Percentiles rank a stretch among this genome's conserved stretches.
These are phyloP conservation scores for Plantago lanceolata DNA, from an alignment of 305 asterid genomes.

Conservation along the genomic window DNA sequence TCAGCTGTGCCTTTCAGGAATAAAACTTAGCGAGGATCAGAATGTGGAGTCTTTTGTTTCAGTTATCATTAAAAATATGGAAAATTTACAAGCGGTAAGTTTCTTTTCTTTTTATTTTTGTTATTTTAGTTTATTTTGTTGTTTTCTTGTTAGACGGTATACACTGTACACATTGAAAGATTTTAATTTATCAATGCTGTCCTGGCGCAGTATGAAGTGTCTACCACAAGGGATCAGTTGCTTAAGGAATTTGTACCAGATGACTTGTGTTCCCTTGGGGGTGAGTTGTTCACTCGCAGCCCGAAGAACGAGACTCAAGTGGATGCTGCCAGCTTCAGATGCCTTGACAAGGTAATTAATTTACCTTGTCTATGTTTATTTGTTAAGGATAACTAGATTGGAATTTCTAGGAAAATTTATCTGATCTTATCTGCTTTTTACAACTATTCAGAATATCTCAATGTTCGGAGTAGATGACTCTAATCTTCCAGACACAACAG, in stretches of 20 bases:
- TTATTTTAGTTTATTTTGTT: not conserved
- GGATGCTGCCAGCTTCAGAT: constrained; percentile 34
- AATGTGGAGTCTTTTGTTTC: constrained; percentile 60
- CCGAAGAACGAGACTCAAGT: constrained; percentile 33
- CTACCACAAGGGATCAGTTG: constrained; percentile 52
- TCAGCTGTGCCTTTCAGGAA: constrained; percentile 57
- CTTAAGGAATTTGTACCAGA: constrained; percentile 66
- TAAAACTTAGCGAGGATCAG: constrained; percentile 53
- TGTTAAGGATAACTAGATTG: not conserved
- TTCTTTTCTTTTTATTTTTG: not conserved
- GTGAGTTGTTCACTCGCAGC: constrained; percentile 45
- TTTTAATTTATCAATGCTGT: not conserved
- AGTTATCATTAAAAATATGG: constrained; percentile 55
- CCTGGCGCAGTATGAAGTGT: constrained; percentile 53
- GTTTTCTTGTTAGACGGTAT: not conserved
- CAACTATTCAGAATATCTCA: constrained; percentile 39
- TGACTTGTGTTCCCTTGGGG: constrained; percentile 54
- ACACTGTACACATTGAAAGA: not conserved
- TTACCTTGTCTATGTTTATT: not conserved
- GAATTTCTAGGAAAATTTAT: not conserved
- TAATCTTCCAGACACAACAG: constrained; percentile 36
- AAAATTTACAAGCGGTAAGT: constrained; percentile 49
- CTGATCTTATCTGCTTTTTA: constrained; percentile 19
- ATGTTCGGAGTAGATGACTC: constrained; percentile 43
- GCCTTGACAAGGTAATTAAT: constrained; percentile 42